Base-by-base conservation (phyloP, 441 rosid species). In the Cnidoscolus chayamansa region DNA sequence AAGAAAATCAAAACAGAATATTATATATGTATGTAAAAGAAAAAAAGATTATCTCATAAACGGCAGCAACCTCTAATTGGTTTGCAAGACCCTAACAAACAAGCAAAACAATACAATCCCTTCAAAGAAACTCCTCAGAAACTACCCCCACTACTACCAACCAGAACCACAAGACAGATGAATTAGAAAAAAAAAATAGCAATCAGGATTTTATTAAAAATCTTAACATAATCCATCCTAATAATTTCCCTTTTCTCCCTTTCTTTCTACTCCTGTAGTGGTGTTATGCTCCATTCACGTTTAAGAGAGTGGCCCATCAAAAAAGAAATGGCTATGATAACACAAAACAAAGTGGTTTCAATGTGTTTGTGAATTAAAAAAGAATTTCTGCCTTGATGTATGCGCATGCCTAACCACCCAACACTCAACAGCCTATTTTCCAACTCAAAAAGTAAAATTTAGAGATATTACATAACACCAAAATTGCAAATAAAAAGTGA, bases 131-230 rank as follows among this genome's bases (percentile, higher is more conserved):
- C 97, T 94, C 92, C 82, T 83, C 69, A 73, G 78, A 84, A 88
- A 85, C 94, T 71, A 89, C 87, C 88, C 77, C 92, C 98, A 90
- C 93, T 86, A 90, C 87, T 80, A 93, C 91, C 97, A 88, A 93
- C 89, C 90, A 73, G 63, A 84, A 48, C 75, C 75, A 72, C 73
- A 68, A 58, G 43, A 77, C 69, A 78, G 73, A 75, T 63, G 53
- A 2, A 19, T 54, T 73, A 68, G 60, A 82, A 78, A 70, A 59
- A 59, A 83, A 54, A 81, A 51, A 79, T 79, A 76, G 74, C 75
- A 68, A 87, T 75, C 72, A 75, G 60, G 67, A 76, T 70, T 63
- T 68, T 67, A 65, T 65, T 55, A 74, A 71, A 70, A 61, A 78
- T 74, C 68, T 78, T 73, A 63, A 78, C 74, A 56, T 17, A 76